Evolutionary conservation across 73 alveolate genomes (phyloP).

Genomic region (Paramecium caudatum): DNA sequence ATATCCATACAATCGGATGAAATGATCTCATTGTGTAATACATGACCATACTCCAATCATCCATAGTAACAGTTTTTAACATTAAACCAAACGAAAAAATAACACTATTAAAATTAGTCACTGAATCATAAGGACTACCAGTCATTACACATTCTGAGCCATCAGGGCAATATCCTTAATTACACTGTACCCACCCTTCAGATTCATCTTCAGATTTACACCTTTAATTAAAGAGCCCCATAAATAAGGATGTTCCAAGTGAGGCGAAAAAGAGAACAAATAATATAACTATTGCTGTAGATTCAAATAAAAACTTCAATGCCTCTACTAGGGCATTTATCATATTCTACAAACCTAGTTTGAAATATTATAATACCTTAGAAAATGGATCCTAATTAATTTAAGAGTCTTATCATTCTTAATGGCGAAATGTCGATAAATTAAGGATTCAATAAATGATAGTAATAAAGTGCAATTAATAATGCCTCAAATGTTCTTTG

Average conservation of each 20-base stretch:
- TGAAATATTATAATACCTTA: neutral
- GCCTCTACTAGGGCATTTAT: slow-evolving; percentile 5
- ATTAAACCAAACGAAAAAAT: neutral
- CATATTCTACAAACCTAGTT: slow-evolving; percentile 31
- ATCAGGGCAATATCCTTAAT: slow-evolving; percentile 40
- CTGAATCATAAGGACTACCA: neutral
- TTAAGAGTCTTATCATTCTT: slow-evolving; percentile 34
- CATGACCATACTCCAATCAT: slow-evolving; percentile 42
- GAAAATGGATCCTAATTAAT: slow-evolving; percentile 33
- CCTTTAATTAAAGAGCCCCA: slow-evolving; percentile 31
- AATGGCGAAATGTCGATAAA: slow-evolving; percentile 6
- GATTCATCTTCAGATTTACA: slow-evolving; percentile 34
- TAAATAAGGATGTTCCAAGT: slow-evolving; percentile 5
- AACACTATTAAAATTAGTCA: slow-evolving; percentile 28
- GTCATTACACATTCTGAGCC: slow-evolving; percentile 28
- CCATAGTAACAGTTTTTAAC: slow-evolving; percentile 36
- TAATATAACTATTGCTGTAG: neutral
- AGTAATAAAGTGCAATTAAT: neutral
- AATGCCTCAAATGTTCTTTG: slow-evolving; percentile 8
- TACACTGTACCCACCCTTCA: slow-evolving; percentile 32
- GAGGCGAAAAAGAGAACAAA: slow-evolving; percentile 35
- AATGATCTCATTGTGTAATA: slow-evolving; percentile 39
- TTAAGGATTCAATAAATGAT: neutral
- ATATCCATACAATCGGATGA: slow-evolving; percentile 41
- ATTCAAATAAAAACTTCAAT: neutral